Percentiles rank a stretch among this genome's conserved stretches.
phyloP scores from a whole-genome alignment of 257 asterid species.

The Agastache rugosa region DNA sequence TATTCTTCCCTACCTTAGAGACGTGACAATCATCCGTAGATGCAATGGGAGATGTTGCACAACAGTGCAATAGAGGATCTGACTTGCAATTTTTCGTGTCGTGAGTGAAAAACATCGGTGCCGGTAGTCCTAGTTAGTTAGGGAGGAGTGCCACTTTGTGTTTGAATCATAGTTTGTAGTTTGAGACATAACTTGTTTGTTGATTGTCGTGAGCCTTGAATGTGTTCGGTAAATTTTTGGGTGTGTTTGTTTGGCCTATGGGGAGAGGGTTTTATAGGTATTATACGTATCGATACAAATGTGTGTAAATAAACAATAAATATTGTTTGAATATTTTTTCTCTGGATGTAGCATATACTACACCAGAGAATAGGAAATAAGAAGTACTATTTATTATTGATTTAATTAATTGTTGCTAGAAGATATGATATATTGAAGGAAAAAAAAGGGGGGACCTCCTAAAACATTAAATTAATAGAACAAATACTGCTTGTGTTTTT shows the following conservation, averaged over 20 bases:
- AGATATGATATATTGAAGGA: background rate
- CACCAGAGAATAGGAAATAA: background rate
- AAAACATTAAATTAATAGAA: no score
- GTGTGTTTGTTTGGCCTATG: conserved; percentile 7
- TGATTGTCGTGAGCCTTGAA: conserved; percentile 3
- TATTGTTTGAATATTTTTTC: background rate
- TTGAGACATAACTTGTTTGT: conserved; percentile 19
- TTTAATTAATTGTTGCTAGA: background rate
- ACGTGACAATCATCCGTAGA: background rate
- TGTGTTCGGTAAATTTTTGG: background rate
- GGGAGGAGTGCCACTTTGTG: conserved; percentile 5
- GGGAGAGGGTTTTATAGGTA: background rate
- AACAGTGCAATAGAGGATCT: background rate
- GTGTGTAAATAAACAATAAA: background rate
- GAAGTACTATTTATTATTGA: background rate
- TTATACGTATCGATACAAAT: background rate
- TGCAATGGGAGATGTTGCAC: background rate
- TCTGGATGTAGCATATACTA: background rate
- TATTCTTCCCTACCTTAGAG: no score
- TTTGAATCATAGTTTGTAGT: conserved; percentile 5
- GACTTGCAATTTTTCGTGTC: background rate
- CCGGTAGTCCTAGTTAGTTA: conserved; percentile 17
- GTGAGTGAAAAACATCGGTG: background rate
- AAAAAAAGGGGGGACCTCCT: no score
- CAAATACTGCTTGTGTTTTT: no score